Conservation (phyloP, 2,329 filamentous ascomycete genomes). For the Apiospora phragmitis region DNA sequence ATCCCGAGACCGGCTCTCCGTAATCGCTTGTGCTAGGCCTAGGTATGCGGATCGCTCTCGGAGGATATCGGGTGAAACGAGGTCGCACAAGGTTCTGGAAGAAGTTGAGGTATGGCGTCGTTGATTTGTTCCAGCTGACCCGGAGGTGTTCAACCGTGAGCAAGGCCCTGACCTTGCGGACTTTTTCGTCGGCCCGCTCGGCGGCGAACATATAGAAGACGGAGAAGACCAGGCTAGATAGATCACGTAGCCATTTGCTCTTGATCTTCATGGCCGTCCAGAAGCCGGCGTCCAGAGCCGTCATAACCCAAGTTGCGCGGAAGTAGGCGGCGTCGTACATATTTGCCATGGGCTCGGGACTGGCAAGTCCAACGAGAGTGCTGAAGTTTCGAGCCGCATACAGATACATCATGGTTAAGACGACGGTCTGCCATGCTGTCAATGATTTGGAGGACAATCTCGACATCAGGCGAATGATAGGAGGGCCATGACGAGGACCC, state of each 20-base stretch:
- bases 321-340: conserved; percentile 93
- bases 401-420: conserved; percentile 85
- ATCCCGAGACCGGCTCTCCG: conserved; percentile 77
- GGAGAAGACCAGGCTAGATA: conserved; percentile 81
- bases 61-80: conserved; percentile 76
- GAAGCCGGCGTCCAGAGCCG: conserved; percentile 91
- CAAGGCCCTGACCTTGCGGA: conserved; percentile 82
- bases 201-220: conserved; percentile 90
- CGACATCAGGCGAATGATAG: conserved; percentile 69
- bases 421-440: conserved; percentile 86
- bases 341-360: conserved; percentile 89
- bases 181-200: conserved; percentile 94
- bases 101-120: conserved; percentile 78
- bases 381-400: conserved; percentile 93
- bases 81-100: conserved; percentile 74
- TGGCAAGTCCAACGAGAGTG: conserved; percentile 86
- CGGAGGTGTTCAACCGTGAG: conserved; percentile 89
- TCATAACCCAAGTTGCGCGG: conserved; percentile 94
- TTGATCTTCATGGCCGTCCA: conserved; percentile 97
- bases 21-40: conserved; percentile 80
- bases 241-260: conserved; percentile 74
- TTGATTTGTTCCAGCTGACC: conserved; percentile 94
- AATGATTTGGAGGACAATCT: conserved; percentile 67
- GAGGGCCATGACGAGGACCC: conserved; percentile 87
- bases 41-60: conserved; percentile 80